Conservation (phyloP, 2,329 filamentous ascomycete species). For the Aspergillus cejpii region DNA sequence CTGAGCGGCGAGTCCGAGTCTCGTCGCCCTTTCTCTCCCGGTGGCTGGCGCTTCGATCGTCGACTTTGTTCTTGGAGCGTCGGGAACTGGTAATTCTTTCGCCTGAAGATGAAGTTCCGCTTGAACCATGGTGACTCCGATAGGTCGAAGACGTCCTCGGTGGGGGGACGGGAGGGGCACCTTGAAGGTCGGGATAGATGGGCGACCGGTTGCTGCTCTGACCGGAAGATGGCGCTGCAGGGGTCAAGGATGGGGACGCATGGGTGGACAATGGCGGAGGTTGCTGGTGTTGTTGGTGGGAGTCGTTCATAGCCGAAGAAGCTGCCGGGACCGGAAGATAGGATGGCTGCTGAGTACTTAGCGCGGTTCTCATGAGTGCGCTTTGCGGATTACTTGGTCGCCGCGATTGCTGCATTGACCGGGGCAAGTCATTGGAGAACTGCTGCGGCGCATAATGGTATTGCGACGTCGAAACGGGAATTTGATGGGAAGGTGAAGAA, state of each 20-base stretch:
- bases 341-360: conserved; percentile 28
- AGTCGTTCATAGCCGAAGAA: conserved; percentile 41
- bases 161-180: conserved; percentile 62
- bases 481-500: conserved; percentile 25
- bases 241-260: conserved; percentile 38
- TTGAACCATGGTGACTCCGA: conserved; percentile 41
- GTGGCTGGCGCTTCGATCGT: conserved; percentile 38
- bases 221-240: conserved; percentile 23
- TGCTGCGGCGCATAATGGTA: conserved; percentile 50
- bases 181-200: conserved; percentile 47
- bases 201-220: conserved; percentile 29
- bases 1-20: conserved; percentile 43
- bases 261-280: conserved; percentile 38
- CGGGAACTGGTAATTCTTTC: conserved; percentile 39
- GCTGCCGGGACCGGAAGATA: conserved; percentile 28
- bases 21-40: conserved; percentile 38
- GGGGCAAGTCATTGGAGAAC: conserved; percentile 30
- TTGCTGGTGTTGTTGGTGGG: conserved; percentile 42
- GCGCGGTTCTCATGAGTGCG: conserved; percentile 12
- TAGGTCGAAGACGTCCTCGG: conserved; percentile 75
- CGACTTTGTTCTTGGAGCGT: conserved; percentile 34
- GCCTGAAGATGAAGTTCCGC: conserved; percentile 28
- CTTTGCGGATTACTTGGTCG: conserved; percentile 13
- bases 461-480: conserved; percentile 45
- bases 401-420: conserved; percentile 41